These are phyloP conservation scores for Fusarium circinatum DNA, from an alignment of 2,329 filamentous ascomycete genomes.

Conservation along the genomic window DNA sequence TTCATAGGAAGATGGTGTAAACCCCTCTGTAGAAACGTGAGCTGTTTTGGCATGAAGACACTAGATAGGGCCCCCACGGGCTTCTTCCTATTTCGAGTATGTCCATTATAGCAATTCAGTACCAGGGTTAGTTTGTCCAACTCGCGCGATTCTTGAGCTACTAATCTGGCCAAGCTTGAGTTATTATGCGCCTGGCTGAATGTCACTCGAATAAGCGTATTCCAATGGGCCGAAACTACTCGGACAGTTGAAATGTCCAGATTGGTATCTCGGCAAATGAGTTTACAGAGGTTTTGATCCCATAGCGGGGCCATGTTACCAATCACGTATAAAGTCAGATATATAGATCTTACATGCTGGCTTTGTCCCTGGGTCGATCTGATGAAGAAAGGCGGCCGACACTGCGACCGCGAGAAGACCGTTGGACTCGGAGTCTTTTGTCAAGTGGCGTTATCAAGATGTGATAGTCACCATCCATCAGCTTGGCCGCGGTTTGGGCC, in stretches of 20 bases:
- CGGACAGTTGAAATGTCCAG: neutral
- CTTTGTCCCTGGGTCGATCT: slow-evolving; percentile 12
- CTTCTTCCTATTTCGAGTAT: neutral
- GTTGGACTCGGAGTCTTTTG: slow-evolving; percentile 19
- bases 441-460: slow-evolving; percentile 35
- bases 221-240: neutral
- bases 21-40: neutral
- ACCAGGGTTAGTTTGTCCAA: neutral
- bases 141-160: neutral
- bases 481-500: slow-evolving; percentile 41
- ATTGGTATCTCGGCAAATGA: neutral
- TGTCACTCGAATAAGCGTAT: neutral
- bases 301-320: neutral
- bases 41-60: neutral
- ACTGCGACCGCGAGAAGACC: slow-evolving; percentile 10
- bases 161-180: neutral
- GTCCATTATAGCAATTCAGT: neutral
- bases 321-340: neutral
- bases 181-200: neutral
- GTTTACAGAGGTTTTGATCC: neutral
- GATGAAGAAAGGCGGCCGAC: slow-evolving; percentile 15
- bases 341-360: slow-evolving; percentile 10
- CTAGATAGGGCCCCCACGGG: neutral
- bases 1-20: neutral
- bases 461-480: slow-evolving; percentile 32